These are phyloP conservation scores for Lepiota brunneoincarnata DNA, from an alignment of 768 basidiomycete species.

Conservation along the genomic window DNA sequence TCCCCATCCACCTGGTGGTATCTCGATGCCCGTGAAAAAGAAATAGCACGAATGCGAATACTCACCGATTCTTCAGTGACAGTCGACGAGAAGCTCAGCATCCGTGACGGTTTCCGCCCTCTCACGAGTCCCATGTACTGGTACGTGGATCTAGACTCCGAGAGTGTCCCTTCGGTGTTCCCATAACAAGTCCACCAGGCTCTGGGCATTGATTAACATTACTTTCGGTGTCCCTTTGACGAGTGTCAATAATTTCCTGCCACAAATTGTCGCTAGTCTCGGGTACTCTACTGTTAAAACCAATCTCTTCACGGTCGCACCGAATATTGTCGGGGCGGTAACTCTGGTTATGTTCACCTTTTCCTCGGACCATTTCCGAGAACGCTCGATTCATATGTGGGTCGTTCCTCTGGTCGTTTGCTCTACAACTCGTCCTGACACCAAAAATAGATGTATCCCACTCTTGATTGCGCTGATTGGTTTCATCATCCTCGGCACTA, in stretches of 20 bases:
- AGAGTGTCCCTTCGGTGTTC: background rate
- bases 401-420: background rate
- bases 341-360: slow-evolving; percentile 43
- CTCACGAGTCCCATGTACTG: slow-evolving; percentile 45
- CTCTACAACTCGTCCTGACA: slow-evolving; percentile 12
- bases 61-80: slow-evolving; percentile 43
- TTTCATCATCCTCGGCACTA: slow-evolving; percentile 44
- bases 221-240: slow-evolving; percentile 47
- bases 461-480: slow-evolving; percentile 35
- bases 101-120: slow-evolving; percentile 42
- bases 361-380: slow-evolving; percentile 50
- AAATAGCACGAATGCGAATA: slow-evolving; percentile 39
- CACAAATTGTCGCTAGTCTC: slow-evolving; percentile 44
- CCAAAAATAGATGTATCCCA: slow-evolving; percentile 34
- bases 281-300: slow-evolving; percentile 48
- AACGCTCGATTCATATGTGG: slow-evolving; percentile 46
- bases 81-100: slow-evolving; percentile 37
- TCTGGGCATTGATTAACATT: slow-evolving; percentile 45
- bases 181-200: slow-evolving; percentile 18
- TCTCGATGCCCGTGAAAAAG: slow-evolving; percentile 36
- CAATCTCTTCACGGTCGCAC: slow-evolving; percentile 51
- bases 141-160: slow-evolving; percentile 15
- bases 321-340: slow-evolving; percentile 47
- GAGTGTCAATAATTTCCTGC: slow-evolving; percentile 53
- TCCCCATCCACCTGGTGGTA: slow-evolving; percentile 40